Percentiles rank a stretch among this genome's conserved stretches.
Evolutionary conservation across 345 rosid species (phyloP).

Genomic region (Murraya koenigii): DNA sequence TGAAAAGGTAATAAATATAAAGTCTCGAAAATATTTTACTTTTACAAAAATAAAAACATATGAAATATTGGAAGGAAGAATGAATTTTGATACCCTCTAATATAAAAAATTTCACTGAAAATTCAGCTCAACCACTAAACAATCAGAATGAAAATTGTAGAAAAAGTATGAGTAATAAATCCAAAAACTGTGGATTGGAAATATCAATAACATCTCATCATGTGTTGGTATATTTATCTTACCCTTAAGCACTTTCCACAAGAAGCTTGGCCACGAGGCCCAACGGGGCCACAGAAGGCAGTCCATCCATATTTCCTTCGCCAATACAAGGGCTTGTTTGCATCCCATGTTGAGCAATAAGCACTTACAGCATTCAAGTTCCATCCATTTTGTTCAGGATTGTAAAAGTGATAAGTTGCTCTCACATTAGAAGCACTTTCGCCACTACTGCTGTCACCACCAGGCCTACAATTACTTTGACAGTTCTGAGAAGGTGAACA

Average conservation of each 20-base stretch:
- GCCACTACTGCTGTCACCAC: background rate
- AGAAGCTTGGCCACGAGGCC: constrained; percentile 59
- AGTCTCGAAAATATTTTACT: too few species aligned
- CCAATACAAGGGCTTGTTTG: constrained; percentile 52
- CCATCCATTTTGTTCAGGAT: constrained; percentile 50
- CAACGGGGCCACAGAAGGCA: constrained; percentile 58
- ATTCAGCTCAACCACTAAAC: too few species aligned
- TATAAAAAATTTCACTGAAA: too few species aligned
- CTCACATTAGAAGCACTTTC: constrained; percentile 49
- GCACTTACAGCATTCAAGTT: constrained; percentile 48
- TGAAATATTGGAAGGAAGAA: too few species aligned
- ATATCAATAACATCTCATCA: too few species aligned
- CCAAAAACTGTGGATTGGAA: too few species aligned
- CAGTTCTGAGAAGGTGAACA: constrained; percentile 20
- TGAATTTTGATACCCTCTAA: too few species aligned
- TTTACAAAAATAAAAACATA: too few species aligned
- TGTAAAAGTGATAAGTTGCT: constrained; percentile 57
- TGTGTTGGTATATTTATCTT: background rate
- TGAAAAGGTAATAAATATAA: background rate
- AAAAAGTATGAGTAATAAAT: too few species aligned
- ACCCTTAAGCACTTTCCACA: constrained; percentile 61
- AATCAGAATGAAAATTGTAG: too few species aligned
- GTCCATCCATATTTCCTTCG: constrained; percentile 64
- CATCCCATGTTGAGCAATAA: constrained; percentile 69
- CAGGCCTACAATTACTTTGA: constrained; percentile 25